A percentile compares a stretch with the other conserved stretches of the same genome.
Evolutionary conservation across 495 filamentous ascomycete species (phyloP).

Genomic region (Penicillium manginii): DNA sequence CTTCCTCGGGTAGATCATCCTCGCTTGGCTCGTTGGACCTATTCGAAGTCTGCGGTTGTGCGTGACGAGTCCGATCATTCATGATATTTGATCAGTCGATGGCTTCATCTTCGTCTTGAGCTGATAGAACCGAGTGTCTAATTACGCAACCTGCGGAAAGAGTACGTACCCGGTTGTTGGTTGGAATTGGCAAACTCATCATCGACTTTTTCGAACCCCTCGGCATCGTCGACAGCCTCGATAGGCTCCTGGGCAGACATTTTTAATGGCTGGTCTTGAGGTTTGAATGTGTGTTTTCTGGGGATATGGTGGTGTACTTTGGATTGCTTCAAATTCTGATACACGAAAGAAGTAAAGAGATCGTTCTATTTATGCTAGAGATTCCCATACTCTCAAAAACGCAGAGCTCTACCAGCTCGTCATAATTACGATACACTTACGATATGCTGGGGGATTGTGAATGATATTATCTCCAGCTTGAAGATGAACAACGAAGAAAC

Average conservation of each 20-base stretch:
- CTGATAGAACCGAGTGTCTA: not conserved
- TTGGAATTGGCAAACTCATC: constrained; percentile 6
- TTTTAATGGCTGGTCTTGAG: not conserved
- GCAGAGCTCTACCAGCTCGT: constrained; percentile 5
- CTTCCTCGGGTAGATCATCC: constrained; percentile 6
- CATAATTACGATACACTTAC: constrained; percentile 9
- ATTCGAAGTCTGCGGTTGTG: constrained; percentile 9
- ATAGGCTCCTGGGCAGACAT: constrained; percentile 1
- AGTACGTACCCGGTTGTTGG: constrained; percentile 5
- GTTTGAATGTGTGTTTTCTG: no score
- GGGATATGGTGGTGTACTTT: not conserved
- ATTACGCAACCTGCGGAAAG: not conserved
- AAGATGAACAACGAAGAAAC: no score
- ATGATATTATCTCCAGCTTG: not conserved
- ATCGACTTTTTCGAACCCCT: not conserved
- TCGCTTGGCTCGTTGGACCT: constrained; percentile 11
- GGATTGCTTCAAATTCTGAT: no score
- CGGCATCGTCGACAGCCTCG: not conserved
- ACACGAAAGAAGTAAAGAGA: not conserved
- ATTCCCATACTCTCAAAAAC: not conserved
- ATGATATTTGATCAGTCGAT: constrained; percentile 15
- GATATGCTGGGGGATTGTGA: not conserved
- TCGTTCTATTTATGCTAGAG: not conserved
- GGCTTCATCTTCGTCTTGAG: constrained; percentile 14
- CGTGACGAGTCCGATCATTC: constrained; percentile 7